Evolutionary conservation across 208 protist species (phyloP).

Genomic region (Crithidia thermophila): DNA sequence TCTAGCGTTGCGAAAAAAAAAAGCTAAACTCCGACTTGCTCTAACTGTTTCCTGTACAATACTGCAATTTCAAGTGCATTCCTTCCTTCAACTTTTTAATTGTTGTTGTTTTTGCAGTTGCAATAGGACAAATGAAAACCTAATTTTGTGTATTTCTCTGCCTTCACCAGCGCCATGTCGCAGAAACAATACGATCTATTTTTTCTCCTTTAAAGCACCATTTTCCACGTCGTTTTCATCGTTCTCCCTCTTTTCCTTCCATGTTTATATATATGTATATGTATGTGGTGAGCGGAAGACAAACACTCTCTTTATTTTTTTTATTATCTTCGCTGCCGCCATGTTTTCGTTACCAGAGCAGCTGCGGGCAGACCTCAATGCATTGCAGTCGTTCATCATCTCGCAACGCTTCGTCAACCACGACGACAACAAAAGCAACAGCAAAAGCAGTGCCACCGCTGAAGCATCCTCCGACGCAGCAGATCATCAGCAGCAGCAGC

Average conservation of each 20-base stretch:
- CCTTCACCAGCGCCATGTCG: too few species aligned
- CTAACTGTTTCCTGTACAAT: too few species aligned
- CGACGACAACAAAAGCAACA: background rate
- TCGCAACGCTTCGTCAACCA: background rate
- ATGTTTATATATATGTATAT: background rate
- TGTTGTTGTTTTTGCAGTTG: too few species aligned
- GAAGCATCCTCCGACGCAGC: background rate
- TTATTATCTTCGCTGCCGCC: background rate
- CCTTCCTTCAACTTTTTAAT: too few species aligned
- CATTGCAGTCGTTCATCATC: background rate
- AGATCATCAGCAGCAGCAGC: background rate
- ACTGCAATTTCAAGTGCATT: too few species aligned
- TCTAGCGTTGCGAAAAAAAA: too few species aligned
- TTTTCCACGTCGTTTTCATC: background rate
- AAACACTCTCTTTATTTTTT: constrained; percentile 10
- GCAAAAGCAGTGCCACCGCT: background rate
- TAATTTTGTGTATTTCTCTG: too few species aligned
- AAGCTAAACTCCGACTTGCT: too few species aligned
- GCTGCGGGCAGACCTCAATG: background rate
- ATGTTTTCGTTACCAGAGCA: background rate
- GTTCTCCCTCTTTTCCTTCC: background rate
- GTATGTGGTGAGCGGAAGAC: background rate
- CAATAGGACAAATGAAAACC: too few species aligned
- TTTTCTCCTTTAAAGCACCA: background rate
- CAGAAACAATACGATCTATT: background rate